Base-by-base conservation (phyloP, 1,139 yeast species). In the Saccharomyces hybrid region DNA sequence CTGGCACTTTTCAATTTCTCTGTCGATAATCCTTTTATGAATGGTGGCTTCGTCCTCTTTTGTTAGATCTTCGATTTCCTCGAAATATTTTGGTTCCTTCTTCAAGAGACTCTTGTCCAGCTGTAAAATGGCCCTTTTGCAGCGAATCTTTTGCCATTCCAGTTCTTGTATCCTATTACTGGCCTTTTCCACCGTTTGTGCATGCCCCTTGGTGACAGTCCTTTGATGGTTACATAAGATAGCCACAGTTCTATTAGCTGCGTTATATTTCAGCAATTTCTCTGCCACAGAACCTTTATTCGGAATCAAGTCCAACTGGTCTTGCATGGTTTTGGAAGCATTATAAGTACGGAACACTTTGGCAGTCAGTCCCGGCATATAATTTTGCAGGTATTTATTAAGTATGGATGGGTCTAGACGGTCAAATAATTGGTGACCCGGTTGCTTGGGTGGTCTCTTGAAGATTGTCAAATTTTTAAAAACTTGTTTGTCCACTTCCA, bases 141-240 rank as follows among this genome's bases (percentile, higher is more conserved):
- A 69, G 60, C 96, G 78, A 56, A 85, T 80, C 70, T 84, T 87
- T 66, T 86, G 90, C 96, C 97, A 91, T 56, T 81, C 71, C 72
- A 88, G 76, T 73, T 90, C 97, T 64, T 82, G 79, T 57, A 91
- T 79, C 64, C 79, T 83, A 55, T 87, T 96, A 59, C 76, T 81
- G 53, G 89, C 88, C 68, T 84, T 88, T 60, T 83, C 89, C 54
- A 91, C 88, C 4, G 90, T 78, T 19, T 81, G 80, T 46, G 88
- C 93, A 68, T 91, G 97, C 6, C 82, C 82, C 69, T 90, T 90
- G 56, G 91, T 82, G 21, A 90, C 91, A 27, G 96, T 82, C 73
- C 97, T 85, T 78, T 91, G 98, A 79, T 91, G 98, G 78, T 91
- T 91, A 87, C 98, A 91, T 65, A 91, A 76, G 59, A 91, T 89